Conservation (phyloP, 1,284 basidiomycete genomes). For the Cryptococcus floricola region DNA sequence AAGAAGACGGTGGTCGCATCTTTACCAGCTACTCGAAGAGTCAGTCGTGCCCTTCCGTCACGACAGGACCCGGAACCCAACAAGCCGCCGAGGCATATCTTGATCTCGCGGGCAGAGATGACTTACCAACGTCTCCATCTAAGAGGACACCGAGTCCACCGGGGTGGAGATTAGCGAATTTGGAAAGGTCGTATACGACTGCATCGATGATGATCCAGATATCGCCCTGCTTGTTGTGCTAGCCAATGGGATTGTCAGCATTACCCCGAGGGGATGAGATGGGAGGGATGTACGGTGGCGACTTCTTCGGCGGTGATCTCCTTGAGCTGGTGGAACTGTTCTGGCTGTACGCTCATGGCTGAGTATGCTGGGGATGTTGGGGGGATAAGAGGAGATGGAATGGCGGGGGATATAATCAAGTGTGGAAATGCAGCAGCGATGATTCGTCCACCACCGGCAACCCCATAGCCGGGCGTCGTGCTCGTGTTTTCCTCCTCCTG, state of each 20-base stretch:
- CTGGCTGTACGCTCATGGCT: slow-evolving; percentile 9
- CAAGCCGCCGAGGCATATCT: neutral
- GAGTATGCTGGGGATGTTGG: neutral
- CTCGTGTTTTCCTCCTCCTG: too few species aligned
- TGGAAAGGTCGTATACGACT: slow-evolving; percentile 74
- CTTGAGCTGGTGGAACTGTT: slow-evolving; percentile 29
- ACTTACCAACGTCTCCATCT: slow-evolving; percentile 67
- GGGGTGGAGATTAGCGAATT: slow-evolving; percentile 74
- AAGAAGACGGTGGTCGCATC: slow-evolving; percentile 84
- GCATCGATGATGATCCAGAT: slow-evolving; percentile 79
- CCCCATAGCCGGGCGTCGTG: too few species aligned
- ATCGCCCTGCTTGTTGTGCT: slow-evolving; percentile 75
- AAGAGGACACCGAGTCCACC: slow-evolving; percentile 72
- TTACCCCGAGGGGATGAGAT: neutral
- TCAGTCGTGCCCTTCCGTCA: neutral
- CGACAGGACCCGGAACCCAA: neutral
- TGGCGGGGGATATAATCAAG: too few species aligned
- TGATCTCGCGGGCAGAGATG: neutral
- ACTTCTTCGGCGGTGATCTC: slow-evolving; percentile 49
- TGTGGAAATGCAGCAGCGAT: too few species aligned
- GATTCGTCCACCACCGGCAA: too few species aligned
- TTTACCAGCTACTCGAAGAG: slow-evolving; percentile 59
- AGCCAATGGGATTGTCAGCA: neutral
- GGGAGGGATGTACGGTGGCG: slow-evolving; percentile 43
- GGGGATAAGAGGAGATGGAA: too few species aligned